Percentiles rank a stretch among this genome's conserved stretches.
Conservation (phyloP, 2,329 filamentous ascomycete genomes). For the Pestalotiopsis sp. region DNA sequence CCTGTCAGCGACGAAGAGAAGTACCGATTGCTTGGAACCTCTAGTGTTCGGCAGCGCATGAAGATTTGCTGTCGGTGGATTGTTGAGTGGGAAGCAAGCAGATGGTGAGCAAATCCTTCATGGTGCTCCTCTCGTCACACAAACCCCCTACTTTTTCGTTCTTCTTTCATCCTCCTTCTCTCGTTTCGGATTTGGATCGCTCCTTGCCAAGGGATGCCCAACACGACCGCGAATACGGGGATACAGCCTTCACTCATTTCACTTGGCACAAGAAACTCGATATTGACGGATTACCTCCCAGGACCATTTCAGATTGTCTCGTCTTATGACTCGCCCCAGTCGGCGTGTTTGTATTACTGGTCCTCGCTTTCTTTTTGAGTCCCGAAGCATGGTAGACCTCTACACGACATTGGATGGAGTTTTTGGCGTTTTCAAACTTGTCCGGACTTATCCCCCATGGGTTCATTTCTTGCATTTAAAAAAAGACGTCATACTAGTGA, state of each 20-base stretch:
- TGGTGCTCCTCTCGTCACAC: slow-evolving; percentile 11
- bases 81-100: slow-evolving; percentile 67
- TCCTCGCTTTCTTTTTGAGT: slow-evolving; percentile 1
- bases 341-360: slow-evolving; percentile 11
- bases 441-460: not conserved
- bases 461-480: slow-evolving; percentile 6
- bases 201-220: not conserved
- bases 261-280: not conserved
- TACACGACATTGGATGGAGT: not conserved
- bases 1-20: slow-evolving; percentile 80
- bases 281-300: slow-evolving; percentile 12
- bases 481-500: slow-evolving; percentile 18
- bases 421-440: not conserved
- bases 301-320: slow-evolving; percentile 17
- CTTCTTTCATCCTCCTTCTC: not conserved
- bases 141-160: not conserved
- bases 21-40: slow-evolving; percentile 73
- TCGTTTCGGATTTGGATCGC: not conserved
- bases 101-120: slow-evolving; percentile 61
- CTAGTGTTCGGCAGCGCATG: slow-evolving; percentile 76
- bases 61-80: slow-evolving; percentile 86
- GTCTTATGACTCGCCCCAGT: slow-evolving; percentile 16
- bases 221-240: not conserved
- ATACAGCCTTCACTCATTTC: not conserved
- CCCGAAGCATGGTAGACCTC: not conserved